phyloP scores from a whole-genome alignment of 352 stramenopile genomes.

The Peronospora belbahrii region DNA sequence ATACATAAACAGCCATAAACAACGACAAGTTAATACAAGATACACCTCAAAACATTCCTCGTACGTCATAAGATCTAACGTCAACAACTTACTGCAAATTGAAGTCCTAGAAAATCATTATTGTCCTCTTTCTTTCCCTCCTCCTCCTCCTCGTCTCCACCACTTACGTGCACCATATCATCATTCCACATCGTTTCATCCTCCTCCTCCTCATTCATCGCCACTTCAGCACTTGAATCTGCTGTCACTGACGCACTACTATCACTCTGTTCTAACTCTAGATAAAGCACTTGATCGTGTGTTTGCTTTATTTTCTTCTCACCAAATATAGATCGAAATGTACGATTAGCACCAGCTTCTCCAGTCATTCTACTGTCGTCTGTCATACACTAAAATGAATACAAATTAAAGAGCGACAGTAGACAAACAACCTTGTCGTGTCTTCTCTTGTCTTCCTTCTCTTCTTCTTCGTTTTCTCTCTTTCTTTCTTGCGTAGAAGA shows the following conservation, averaged over 20 bases:
- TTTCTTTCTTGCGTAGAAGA: conserved; percentile 11
- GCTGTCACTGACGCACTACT: neutral
- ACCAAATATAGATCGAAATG: conserved; percentile 68
- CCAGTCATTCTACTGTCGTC: conserved; percentile 38
- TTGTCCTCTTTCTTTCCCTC: conserved; percentile 10
- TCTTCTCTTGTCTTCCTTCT: neutral
- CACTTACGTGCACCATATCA: too few relatives aligned
- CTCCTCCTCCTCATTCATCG: conserved; percentile 25
- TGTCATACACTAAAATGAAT: conserved; percentile 24
- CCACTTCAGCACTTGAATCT: neutral
- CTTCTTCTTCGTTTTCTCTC: neutral
- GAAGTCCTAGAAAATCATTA: conserved; percentile 13
- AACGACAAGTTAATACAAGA: conserved; percentile 1
- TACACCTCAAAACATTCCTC: too few relatives aligned
- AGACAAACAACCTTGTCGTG: too few relatives aligned
- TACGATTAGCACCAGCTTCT: conserved; percentile 46
- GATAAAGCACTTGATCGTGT: conserved; percentile 18
- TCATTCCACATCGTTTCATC: conserved; percentile 47
- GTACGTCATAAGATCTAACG: too few relatives aligned
- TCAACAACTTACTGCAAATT: conserved; percentile 23
- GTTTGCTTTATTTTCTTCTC: conserved; percentile 8
- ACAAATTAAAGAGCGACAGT: too few relatives aligned
- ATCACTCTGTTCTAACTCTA: conserved; percentile 18
- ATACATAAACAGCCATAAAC: conserved; percentile 6
- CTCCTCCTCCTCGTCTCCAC: conserved; percentile 5